Evolutionary conservation across 768 basidiomycete genomes (phyloP), one percentile per base, ranked within the genome.

Genomic region (Holtermannia corniformis): DNA sequence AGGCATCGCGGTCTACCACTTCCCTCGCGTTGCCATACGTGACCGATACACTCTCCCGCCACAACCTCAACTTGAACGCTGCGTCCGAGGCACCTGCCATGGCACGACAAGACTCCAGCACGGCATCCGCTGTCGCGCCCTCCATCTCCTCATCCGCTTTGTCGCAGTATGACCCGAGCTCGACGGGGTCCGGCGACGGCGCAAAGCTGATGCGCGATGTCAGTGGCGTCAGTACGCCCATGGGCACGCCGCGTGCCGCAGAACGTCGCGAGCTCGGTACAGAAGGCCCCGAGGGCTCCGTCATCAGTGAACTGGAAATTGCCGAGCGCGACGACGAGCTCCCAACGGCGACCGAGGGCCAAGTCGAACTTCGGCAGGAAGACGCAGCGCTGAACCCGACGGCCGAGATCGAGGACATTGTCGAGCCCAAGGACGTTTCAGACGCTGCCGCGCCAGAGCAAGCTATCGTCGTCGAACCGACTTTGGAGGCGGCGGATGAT

Each of bases 151-250:
- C 54, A 10, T 56, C 54, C 16, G 52, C 54, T 1, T 48, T 55
- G 4, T 37, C 50, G 1, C 50, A 55, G 23, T 57, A n/a, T 11
- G 28, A 37, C 13, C 47, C 23, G 14, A 49, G 47, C 28, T 49
- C 58, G 10, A 44, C 51, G 13, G 61, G 55, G 2, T 55, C 52
- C 25, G 62, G 59, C 25, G 57, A 63, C 23, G 46, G 56, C 25
- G 37, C 37, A 7, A 46, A 58, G 52, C 62, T 62, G 61, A 61
- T 60, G 60, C 48, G 55, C 21, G 66, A 63, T 49, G 66, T 68
- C 1, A 59, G 56, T 24, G 66, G 64, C 3, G 59, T 68, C 4
- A 61, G 58, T 5, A 68, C 66, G 10, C 66, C 66, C 2, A 60
- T 51, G 16, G 61, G 63, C 1, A 68, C 66, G 5, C 66, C 66